phyloP scores from a whole-genome alignment of 345 rosid species.

The Chamaenerion angustifolium region DNA sequence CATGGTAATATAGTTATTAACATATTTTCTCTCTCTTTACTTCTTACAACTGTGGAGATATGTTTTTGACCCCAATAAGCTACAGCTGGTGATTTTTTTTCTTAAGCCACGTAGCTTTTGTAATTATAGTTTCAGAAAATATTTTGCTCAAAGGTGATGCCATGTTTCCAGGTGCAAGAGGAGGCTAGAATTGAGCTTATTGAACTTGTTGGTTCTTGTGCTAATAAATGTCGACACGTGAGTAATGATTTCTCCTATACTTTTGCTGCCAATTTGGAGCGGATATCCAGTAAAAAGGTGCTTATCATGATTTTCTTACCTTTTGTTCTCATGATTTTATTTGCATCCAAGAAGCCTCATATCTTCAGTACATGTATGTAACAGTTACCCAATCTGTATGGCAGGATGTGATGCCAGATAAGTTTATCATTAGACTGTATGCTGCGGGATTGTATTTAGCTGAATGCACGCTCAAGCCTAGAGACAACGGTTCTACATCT shows the following conservation, averaged over 20 bases:
- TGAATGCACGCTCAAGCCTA: conserved; percentile 17
- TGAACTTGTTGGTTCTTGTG: conserved; percentile 63
- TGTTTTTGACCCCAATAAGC: no score
- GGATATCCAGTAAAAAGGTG: conserved; percentile 45
- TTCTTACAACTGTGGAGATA: no score
- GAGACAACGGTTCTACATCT: conserved; percentile 18
- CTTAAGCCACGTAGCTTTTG: no score
- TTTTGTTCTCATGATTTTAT: conserved; percentile 9
- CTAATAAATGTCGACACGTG: conserved; percentile 40
- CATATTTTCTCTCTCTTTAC: no score
- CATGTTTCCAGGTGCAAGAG: conserved; percentile 31
- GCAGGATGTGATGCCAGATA: conserved; percentile 44
- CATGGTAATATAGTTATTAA: no score
- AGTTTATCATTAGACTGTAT: conserved; percentile 55
- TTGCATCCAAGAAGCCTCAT: conserved; percentile 9
- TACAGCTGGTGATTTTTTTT: no score
- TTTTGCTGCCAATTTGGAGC: conserved; percentile 35
- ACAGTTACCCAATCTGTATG: conserved; percentile 14
- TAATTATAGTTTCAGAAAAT: no score
- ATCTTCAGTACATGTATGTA: conserved; percentile 8
- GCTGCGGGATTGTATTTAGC: conserved; percentile 38
- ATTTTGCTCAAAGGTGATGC: no score
- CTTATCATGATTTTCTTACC: no score
- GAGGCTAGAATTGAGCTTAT: conserved; percentile 30
- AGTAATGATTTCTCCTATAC: conserved; percentile 27